These are phyloP conservation scores for Colletotrichum lupini DNA, from an alignment of 2,329 filamentous ascomycete species.

Conservation along the genomic window DNA sequence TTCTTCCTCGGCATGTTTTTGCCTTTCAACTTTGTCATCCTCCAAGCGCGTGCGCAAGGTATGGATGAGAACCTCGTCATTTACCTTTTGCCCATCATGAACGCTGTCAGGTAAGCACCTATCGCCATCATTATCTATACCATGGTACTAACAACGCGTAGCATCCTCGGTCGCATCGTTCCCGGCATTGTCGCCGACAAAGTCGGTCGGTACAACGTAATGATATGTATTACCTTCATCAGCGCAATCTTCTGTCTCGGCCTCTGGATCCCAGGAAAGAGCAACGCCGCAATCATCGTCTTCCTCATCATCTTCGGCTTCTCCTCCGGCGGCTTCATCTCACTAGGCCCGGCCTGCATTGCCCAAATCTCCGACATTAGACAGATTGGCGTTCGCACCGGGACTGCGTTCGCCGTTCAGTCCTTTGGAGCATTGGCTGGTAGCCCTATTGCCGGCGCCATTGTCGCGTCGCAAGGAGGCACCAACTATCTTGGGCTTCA, in stretches of 20 bases:
- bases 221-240: slow-evolving; percentile 62
- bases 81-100: slow-evolving; percentile 68
- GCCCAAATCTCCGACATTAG: slow-evolving; percentile 78
- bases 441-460: slow-evolving; percentile 74
- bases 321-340: slow-evolving; percentile 73
- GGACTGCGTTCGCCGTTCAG: slow-evolving; percentile 70
- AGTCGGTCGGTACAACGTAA: slow-evolving; percentile 58
- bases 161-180: slow-evolving; percentile 62
- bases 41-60: slow-evolving; percentile 58
- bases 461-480: slow-evolving; percentile 63
- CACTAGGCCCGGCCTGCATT: slow-evolving; percentile 70
- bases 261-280: slow-evolving; percentile 61
- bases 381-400: slow-evolving; percentile 76
- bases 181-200: slow-evolving; percentile 61
- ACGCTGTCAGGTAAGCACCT: slow-evolving; percentile 56
- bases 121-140: too few relatives aligned
- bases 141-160: slow-evolving; percentile 36
- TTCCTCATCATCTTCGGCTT: slow-evolving; percentile 79
- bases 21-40: slow-evolving; percentile 63
- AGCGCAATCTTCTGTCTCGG: slow-evolving; percentile 57
- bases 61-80: slow-evolving; percentile 53
- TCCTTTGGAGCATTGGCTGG: slow-evolving; percentile 74
- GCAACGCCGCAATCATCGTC: slow-evolving; percentile 68
- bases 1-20: slow-evolving; percentile 67
- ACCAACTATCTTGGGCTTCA: slow-evolving; percentile 67